These are phyloP conservation scores for Pulveroboletus sp. DNA, from an alignment of 768 basidiomycete species.

Conservation along the genomic window DNA sequence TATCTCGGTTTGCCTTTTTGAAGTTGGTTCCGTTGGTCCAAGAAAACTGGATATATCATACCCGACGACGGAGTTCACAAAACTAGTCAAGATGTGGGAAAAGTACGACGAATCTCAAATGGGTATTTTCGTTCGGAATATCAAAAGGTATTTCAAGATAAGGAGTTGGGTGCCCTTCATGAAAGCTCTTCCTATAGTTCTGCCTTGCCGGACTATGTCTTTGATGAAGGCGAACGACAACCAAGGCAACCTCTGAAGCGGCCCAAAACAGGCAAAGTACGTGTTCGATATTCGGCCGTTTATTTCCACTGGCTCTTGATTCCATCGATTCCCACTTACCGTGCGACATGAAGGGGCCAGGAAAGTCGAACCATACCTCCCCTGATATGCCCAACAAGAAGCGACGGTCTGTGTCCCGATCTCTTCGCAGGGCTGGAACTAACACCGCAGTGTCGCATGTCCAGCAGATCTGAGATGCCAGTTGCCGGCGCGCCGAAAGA, in stretches of 20 bases:
- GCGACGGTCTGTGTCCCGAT: conserved; percentile 58
- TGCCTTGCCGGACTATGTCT: conserved; percentile 75
- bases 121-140: conserved; percentile 92
- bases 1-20: conserved; percentile 5
- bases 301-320: conserved; percentile 10
- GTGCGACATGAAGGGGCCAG: conserved; percentile 46
- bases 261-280: conserved; percentile 56
- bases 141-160: conserved; percentile 63
- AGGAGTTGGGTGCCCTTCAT: conserved; percentile 19
- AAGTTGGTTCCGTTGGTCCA: conserved; percentile 74
- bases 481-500: conserved; percentile 30
- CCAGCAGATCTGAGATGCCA: conserved; percentile 39
- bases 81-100: conserved; percentile 93
- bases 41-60: conserved; percentile 93
- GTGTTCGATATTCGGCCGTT: conserved; percentile 24
- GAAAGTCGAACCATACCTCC: conserved; percentile 58
- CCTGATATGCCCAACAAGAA: conserved; percentile 78
- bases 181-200: conserved; percentile 42
- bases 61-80: conserved; percentile 92
- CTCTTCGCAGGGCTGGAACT: conserved; percentile 14
- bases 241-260: conserved; percentile 69
- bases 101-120: conserved; percentile 87
- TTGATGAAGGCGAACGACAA: conserved; percentile 76
- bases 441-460: conserved; percentile 28
- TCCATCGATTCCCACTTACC: conserved; percentile 22